Conservation (phyloP, 768 basidiomycete species). For the Xerocomellus chrysenteron region DNA sequence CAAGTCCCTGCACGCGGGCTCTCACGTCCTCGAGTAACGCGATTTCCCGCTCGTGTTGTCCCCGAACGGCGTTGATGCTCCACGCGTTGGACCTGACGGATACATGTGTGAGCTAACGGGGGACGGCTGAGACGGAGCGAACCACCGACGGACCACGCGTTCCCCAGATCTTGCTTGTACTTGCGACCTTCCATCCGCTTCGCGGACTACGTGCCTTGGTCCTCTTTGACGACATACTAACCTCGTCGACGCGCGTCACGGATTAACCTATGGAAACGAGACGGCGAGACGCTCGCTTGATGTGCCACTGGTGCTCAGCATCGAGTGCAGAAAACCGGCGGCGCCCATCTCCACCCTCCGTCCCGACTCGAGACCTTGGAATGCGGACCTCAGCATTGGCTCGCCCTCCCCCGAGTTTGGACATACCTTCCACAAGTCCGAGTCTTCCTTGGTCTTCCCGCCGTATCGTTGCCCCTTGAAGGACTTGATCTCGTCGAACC, state of each 20-base stretch:
- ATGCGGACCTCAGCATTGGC: not conserved
- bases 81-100: slow-evolving; percentile 7
- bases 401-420: not conserved
- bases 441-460: slow-evolving; percentile 4
- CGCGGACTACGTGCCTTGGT: slow-evolving; percentile 8
- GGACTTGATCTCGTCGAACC: not conserved
- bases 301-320: too few species aligned
- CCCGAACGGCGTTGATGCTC: slow-evolving; percentile 9
- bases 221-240: slow-evolving; percentile 12
- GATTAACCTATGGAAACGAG: too few species aligned
- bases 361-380: too few species aligned
- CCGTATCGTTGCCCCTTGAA: not conserved
- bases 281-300: too few species aligned
- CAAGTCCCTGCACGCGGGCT: not conserved
- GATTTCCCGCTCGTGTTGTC: slow-evolving; percentile 10
- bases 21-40: slow-evolving; percentile 10
- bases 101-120: slow-evolving; percentile 2
- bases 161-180: slow-evolving; percentile 5
- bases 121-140: not conserved
- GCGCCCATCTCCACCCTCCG: not conserved
- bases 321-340: too few species aligned
- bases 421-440: slow-evolving; percentile 7
- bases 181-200: slow-evolving; percentile 10
- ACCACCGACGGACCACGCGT: not conserved
- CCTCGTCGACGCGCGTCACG: too few species aligned